phyloP scores from a whole-genome alignment of 805 yeast species.

The Metschnikowia drakensbergensis region DNA sequence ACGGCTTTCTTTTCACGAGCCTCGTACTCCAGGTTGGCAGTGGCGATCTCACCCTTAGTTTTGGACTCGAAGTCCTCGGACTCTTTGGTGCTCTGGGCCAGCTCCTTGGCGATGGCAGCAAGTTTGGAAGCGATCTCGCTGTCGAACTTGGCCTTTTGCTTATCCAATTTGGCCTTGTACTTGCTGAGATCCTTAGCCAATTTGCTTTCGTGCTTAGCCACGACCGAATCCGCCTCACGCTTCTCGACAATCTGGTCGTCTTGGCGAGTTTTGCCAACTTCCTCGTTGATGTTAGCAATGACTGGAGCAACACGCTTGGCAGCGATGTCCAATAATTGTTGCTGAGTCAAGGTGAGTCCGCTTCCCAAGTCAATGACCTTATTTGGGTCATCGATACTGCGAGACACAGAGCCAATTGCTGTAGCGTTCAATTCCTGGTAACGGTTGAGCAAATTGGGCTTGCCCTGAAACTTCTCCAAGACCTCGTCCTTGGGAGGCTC shows the following conservation, averaged over 20 bases:
- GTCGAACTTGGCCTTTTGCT: conserved; percentile 37
- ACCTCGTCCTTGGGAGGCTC: conserved; percentile 34
- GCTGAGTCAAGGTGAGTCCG: conserved; percentile 52
- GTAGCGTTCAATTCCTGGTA: conserved; percentile 48
- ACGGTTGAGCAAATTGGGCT: conserved; percentile 46
- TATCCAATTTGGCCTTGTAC: conserved; percentile 35
- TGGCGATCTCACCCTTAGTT: conserved; percentile 41
- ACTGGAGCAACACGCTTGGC: conserved; percentile 54
- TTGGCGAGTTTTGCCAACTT: conserved; percentile 41
- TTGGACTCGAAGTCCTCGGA: conserved; percentile 36
- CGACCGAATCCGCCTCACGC: conserved; percentile 35
- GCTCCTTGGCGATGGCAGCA: conserved; percentile 20
- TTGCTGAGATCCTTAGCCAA: conserved; percentile 36
- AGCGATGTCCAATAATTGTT: conserved; percentile 53
- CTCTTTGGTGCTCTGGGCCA: conserved; percentile 28
- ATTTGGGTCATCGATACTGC: conserved; percentile 46
- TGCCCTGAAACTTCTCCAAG: conserved; percentile 38
- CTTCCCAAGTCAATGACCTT: conserved; percentile 50
- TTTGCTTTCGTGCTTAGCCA: conserved; percentile 32
- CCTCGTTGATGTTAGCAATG: conserved; percentile 46
- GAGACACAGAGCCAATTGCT: conserved; percentile 45
- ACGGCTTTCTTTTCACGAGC: conserved; percentile 46
- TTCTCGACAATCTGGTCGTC: conserved; percentile 43
- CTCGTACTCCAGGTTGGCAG: conserved; percentile 42
- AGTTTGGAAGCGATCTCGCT: conserved; percentile 38